Base-by-base conservation (phyloP, 75 land plant species). In the Pseudotsuga menziesii region DNA sequence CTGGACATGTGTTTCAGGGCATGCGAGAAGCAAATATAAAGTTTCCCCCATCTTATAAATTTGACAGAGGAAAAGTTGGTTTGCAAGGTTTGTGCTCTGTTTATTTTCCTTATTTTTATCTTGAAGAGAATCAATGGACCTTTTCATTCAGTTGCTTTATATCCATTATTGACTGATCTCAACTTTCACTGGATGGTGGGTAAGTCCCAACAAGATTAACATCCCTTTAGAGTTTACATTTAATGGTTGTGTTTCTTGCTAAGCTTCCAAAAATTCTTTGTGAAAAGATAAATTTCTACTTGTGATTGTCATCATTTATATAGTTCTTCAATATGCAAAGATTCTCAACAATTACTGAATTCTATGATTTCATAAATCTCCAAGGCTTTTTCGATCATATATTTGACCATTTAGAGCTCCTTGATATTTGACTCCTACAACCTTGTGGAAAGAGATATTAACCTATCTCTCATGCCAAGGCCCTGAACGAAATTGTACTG, bases 21-120 rank as follows among this genome's bases (percentile, higher is more conserved):
- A 90, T 96, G 99, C 89, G 94, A 20, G 99, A 96, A 80, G 99
- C 82, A 15, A 41, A 76, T 19, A 89, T 96, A 25, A 84, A 64
- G 76, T 96, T 96, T 77, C 95, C 91, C 55, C 99, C 99, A n/a
- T 94, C 99, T 71, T 96, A 96, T 84, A 96, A 96, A 87, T 96
- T 96, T 82, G 94, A 94, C 78, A 90, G 75, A 75, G 89, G 91
- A 75, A 88, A 80, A 76, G 73, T 81, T 58, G 93, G 94, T 67
- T 73, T 91, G 71, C 73, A 80, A 89, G 90, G 93, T 90, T 59
- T 19, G 63, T 60, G 39, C 16, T 56, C 27, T 76, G n/a, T 32
- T 55, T 16, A 22, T 74, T 15, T 19, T 14, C 32, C 59, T 74
- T 55, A 2, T 69, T 69, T 69, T 44, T 64, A n/a, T 41, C 11